A percentile compares a stretch with the other conserved stretches of the same genome.
phyloP scores from a whole-genome alignment of 176 grass and related monocot species.

The Carex kokanica region DNA sequence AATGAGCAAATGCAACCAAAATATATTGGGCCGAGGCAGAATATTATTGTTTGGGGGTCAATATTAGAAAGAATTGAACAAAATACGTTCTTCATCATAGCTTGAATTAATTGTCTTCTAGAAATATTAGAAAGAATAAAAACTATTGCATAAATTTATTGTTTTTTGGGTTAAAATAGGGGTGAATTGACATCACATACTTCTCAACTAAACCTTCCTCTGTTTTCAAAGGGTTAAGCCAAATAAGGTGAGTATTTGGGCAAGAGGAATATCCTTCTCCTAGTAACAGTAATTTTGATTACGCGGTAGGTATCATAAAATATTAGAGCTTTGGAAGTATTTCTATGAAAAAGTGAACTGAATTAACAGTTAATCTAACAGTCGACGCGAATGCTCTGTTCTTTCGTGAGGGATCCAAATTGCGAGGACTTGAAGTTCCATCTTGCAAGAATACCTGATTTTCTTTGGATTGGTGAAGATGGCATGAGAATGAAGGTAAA shows the following conservation, averaged over 20 bases:
- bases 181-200: too few species aligned
- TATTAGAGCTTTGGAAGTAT: neutral
- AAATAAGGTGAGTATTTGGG: too few species aligned
- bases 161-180: too few species aligned
- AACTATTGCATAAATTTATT: too few species aligned
- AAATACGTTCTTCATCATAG: neutral
- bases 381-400: slow-evolving; percentile 50
- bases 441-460: slow-evolving; percentile 60
- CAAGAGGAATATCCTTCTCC: too few species aligned
- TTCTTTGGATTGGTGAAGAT: slow-evolving; percentile 65
- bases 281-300: too few species aligned
- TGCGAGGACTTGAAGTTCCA: slow-evolving; percentile 54
- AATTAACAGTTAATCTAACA: slow-evolving; percentile 4
- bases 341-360: neutral
- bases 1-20: too few species aligned
- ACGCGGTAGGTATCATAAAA: too few species aligned
- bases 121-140: too few species aligned
- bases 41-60: neutral
- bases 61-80: neutral
- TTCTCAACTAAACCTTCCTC: too few species aligned
- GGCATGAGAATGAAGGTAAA: slow-evolving; percentile 72
- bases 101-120: neutral
- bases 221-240: too few species aligned
- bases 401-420: slow-evolving; percentile 45
- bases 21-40: neutral